phyloP scores from a whole-genome alignment of 352 stramenopile genomes.

The Aphanomyces astaci region DNA sequence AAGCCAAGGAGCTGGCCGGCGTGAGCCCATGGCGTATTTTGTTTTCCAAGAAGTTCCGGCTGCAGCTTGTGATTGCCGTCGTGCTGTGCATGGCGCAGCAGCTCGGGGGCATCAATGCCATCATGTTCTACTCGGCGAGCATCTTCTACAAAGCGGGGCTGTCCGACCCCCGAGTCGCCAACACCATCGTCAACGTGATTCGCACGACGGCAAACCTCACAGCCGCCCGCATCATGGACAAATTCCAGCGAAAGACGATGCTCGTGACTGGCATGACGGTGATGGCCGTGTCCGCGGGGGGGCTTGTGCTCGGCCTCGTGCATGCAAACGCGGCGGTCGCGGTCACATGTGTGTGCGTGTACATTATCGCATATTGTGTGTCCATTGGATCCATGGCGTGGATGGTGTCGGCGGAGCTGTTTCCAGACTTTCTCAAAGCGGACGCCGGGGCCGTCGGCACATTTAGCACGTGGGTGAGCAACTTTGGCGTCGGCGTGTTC shows the following conservation, averaged over 20 bases:
- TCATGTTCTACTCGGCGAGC: slow-evolving; percentile 20
- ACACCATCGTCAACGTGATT: slow-evolving; percentile 17
- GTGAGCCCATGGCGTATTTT: slow-evolving; percentile 22
- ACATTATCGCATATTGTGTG: slow-evolving; percentile 40
- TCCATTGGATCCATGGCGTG: slow-evolving; percentile 47
- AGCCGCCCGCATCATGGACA: slow-evolving; percentile 11
- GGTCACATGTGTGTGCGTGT: slow-evolving; percentile 24
- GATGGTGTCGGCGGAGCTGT: slow-evolving; percentile 43
- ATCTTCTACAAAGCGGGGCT: slow-evolving; percentile 7
- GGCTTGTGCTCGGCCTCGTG: slow-evolving; percentile 19
- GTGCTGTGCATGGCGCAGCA: slow-evolving; percentile 12
- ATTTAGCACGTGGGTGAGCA: slow-evolving; percentile 44
- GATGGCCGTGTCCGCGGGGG: not conserved
- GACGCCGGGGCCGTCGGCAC: slow-evolving; percentile 42
- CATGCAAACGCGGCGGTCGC: slow-evolving; percentile 26
- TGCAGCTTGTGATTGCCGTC: slow-evolving; percentile 16
- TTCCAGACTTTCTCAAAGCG: slow-evolving; percentile 42
- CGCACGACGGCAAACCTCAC: not conserved
- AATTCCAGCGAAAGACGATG: slow-evolving; percentile 1
- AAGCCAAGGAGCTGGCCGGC: not conserved
- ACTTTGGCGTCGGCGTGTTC: slow-evolving; percentile 42
- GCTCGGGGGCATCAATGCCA: slow-evolving; percentile 9
- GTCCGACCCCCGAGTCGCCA: slow-evolving; percentile 11
- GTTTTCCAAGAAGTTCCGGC: slow-evolving; percentile 26
- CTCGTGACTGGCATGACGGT: slow-evolving; percentile 24